Base-by-base conservation (phyloP, 2,329 filamentous ascomycete genomes). In the Blastomyces emzantsi region DNA sequence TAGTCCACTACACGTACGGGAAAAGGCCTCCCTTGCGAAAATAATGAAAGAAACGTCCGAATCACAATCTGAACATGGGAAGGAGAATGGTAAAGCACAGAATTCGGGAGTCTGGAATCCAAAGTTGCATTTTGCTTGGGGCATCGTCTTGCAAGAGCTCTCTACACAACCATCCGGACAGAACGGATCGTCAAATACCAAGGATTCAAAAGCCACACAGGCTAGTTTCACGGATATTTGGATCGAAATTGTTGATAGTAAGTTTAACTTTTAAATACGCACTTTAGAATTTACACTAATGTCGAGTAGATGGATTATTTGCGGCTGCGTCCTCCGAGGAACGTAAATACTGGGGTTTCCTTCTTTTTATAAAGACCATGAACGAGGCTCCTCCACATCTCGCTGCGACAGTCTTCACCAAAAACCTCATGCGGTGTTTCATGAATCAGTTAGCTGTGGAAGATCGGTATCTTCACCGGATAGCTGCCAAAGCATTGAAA, bases 261-360 rank as follows among this genome's bases (percentile, higher is more conserved):
- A 79, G 87, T 80, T 51, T n/a, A 15, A 13, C 4, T 19, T n/a
- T 41, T 33, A 65, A 55, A 69, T 78, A 75, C 69, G 49, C 59
- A 54, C 36, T 2, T 62, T 61, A 28, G 52, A n/a, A 47, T 60
- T 19, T 60, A 15, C 62, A 45, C 69, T 72, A 58, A 73, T 49
- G 49, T 41, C 62, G 2, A 56, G 0, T 66, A 93, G 90, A 93
- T 72, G 88, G 89, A 9, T 82, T 97, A 3, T 97, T 97, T 73
- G 88, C 90, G 6, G 85, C 88, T 63, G 86, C 84, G 13, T 88
- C 92, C 8, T 95, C 92, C 1, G 87, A 92, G 54, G 90, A 92
- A 69, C 89, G 95, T 63, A 97, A 97, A 75, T 91, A 90, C 71
- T 92, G 91, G 75, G 94, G 94, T 0, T 93, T 97, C 76, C 86